A percentile compares a stretch with the other conserved stretches of the same genome.
Evolutionary conservation across 2,329 filamentous ascomycete species (phyloP).

Genomic region (Colletotrichum echinochloae): DNA sequence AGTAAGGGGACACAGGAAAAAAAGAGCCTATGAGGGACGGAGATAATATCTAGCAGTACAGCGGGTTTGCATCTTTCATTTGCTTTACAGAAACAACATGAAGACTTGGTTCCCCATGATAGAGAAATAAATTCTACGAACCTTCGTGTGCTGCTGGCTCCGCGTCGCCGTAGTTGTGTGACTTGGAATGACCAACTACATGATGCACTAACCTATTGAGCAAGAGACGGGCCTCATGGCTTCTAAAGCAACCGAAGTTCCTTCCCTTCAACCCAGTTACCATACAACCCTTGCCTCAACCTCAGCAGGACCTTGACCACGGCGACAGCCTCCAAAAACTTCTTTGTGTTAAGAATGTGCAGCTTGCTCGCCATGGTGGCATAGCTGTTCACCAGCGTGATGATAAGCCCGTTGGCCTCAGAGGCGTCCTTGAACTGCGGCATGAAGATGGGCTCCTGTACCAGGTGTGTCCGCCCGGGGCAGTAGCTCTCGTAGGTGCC

Average conservation of each 20-base stretch:
- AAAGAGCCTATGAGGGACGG: not conserved
- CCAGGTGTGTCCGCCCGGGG: constrained; percentile 49
- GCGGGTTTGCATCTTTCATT: fast-evolving
- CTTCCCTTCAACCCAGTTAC: constrained; percentile 34
- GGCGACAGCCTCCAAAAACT: constrained; percentile 18
- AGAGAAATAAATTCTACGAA: not conserved
- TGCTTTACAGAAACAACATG: not conserved
- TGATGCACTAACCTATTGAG: not conserved
- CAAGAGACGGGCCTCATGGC: too few species aligned
- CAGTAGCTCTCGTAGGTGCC: constrained; percentile 48
- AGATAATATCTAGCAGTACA: not conserved
- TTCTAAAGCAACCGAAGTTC: constrained; percentile 15
- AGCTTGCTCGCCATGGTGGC: constrained; percentile 35
- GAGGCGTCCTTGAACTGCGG: constrained; percentile 48
- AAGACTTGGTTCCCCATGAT: fast-evolving
- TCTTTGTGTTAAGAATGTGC: constrained; percentile 24
- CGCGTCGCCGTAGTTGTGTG: not conserved
- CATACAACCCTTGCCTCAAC: constrained; percentile 21
- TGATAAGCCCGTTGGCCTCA: constrained; percentile 55
- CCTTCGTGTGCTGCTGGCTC: not conserved
- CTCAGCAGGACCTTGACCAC: constrained; percentile 27
- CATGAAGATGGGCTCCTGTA: constrained; percentile 59
- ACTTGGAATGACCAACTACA: not conserved
- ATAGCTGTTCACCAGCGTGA: constrained; percentile 47
- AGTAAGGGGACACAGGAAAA: not conserved